Base-by-base conservation (phyloP, 306 rosid genomes). In the Gleditsia sinensis region DNA sequence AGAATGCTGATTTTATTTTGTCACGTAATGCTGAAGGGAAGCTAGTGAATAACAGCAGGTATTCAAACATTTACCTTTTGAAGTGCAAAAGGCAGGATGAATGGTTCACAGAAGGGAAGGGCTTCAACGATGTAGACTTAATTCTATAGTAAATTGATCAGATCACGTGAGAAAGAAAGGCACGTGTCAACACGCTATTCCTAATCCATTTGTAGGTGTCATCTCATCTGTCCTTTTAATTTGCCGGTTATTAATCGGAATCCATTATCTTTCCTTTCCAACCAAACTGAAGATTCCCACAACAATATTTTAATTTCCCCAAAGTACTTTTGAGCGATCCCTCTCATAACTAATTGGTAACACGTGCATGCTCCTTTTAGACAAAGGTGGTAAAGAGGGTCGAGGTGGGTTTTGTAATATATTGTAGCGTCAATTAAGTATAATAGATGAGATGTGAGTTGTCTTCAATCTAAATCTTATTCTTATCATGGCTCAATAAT, bases 321-420 rank as follows among this genome's bases (percentile, higher is more conserved):
- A 30, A 20, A 21, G 37, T 21, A 16, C 20, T 14, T 21, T 23
- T 17, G n/a, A 36, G 14, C 2, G 6, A 60, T 45, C n/a, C 56
- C 14, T 75, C 21, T 6, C 30, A 16, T 55, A 17, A 7, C 64
- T 62, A 28, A 53, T 46, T 49, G 45, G 34, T 19, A 39, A 65
- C 74, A n/a, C 45, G 58, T 61, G 66, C 45, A 49, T 61, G 66
- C 54, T 55, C 20, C 49, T 28, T 30, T 76, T 55, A 28, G 27
- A 39, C 5, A 17, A 63, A 75, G 9, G 24, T 0, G 14, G 3
- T 4, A 32, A 46, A 13, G 1, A 34, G 4, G 36, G 50, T 46
- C 1, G 39, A 50, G 51, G 51, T 5, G 30, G 32, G 30, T 33
- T n/a, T 48, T 60, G 49, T 23, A 14, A 7, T 60, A 21, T 20